Evolutionary conservation across 164 flowering plant species (phyloP).

Genomic region (Liquidambar formosana): DNA sequence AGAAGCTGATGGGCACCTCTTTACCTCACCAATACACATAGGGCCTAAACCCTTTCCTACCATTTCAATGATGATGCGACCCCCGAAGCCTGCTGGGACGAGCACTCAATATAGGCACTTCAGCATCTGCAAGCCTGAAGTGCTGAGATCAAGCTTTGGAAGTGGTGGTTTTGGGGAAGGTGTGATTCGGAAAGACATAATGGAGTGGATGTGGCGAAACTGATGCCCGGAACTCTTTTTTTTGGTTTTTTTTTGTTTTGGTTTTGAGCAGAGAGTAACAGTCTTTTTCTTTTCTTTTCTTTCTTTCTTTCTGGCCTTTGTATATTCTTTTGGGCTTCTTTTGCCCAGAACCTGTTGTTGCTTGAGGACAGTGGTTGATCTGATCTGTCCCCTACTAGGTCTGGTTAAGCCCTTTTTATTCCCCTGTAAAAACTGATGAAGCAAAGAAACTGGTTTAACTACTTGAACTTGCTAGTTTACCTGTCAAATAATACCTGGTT

Average conservation of each 20-base stretch:
- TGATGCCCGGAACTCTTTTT: conserved; percentile 8
- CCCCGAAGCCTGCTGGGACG: conserved; percentile 35
- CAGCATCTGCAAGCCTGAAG: conserved; percentile 16
- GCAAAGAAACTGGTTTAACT: no score
- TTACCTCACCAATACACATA: conserved; percentile 31
- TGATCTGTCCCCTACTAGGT: not conserved
- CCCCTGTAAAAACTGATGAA: no score
- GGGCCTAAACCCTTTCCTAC: conserved; percentile 53
- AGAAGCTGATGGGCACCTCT: conserved; percentile 45
- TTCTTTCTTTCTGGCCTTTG: not conserved
- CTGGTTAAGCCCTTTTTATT: not conserved
- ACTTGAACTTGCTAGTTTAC: no score
- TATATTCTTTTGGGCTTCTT: not conserved
- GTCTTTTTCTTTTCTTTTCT: not conserved
- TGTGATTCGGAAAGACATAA: conserved; percentile 63
- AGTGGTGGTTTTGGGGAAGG: conserved; percentile 36
- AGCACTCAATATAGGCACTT: conserved; percentile 53
- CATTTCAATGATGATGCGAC: conserved; percentile 48
- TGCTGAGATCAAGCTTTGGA: conserved; percentile 17
- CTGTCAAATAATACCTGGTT: no score
- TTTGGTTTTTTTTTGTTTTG: not conserved
- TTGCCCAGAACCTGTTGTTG: not conserved
- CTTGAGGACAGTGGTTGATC: not conserved
- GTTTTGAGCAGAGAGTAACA: no score
- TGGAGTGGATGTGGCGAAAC: conserved; percentile 63